Evolutionary conservation across 352 stramenopile species (phyloP), one percentile per base, ranked within the genome.

Genomic region (Globisporangium rhizosaccharum): DNA sequence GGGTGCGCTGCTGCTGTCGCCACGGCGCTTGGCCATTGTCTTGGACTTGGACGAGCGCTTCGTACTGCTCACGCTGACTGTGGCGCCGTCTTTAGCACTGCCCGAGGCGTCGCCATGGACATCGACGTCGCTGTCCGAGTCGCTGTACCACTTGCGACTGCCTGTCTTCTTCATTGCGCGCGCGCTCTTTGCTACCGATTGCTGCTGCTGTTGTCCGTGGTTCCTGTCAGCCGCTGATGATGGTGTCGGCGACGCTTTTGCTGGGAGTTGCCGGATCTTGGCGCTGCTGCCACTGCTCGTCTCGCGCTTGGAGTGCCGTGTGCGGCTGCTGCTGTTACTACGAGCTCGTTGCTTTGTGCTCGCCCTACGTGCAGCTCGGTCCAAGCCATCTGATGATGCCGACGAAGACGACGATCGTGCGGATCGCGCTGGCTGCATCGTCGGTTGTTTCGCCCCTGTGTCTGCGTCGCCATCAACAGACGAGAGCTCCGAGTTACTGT

Each of bases 401-500:
- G n/a, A 49, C n/a, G 44, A 15, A 18, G 6, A 33, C 28, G 6
- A 33, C 28, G 44, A 48, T 48, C 44, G 44, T 48, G 44, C 3
- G 10, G 44, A 18, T 8, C n/a, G 17, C 44, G n/a, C 18, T 15
- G 17, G 48, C 59, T 56, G 20, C 41, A 26, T 63, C 30, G 18
- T 54, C 59, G 26, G n/a, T 15, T 42, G 25, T 8, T 18, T 18
- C 8, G 30, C 9, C 8, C 11, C 36, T n/a, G 47, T 37, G 49
- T 37, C 39, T n/a, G 70, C 50, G 56, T 67, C 60, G 15, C 50
- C 64, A 15, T 70, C 61, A 36, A 72, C 18, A 1, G 67, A 71
- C 14, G 73, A 79, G 41, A 75, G 61, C 46, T 85, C 77, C 17
- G 72, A 87, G 61, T 78, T 85, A 44, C 58, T 64, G 61, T 89